Evolutionary conservation across 768 basidiomycete species (phyloP).

Genomic region (Epithele typhae): DNA sequence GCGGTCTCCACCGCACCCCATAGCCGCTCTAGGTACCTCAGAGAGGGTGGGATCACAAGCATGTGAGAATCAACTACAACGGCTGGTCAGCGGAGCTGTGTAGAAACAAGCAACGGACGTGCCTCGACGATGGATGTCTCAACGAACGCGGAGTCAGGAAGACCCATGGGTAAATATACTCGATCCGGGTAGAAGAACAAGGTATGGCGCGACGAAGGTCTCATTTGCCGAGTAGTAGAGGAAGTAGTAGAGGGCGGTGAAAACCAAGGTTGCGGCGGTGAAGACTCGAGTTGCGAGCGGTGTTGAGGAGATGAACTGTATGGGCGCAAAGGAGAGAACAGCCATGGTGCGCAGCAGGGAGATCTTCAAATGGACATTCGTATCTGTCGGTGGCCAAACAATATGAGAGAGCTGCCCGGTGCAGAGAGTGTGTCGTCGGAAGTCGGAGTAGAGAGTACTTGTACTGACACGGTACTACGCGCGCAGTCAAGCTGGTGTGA

Average conservation of each 20-base stretch:
- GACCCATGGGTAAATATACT: constrained; percentile 91
- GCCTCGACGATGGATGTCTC: constrained; percentile 86
- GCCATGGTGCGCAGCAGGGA: no score
- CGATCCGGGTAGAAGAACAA: constrained; percentile 77
- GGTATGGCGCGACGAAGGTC: constrained; percentile 49
- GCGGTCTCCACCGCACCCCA: constrained; percentile 87
- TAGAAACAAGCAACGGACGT: constrained; percentile 24
- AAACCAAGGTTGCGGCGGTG: constrained; percentile 54
- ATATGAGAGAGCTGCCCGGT: no score
- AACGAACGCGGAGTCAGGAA: constrained; percentile 86
- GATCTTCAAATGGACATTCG: no score
- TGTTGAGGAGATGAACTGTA: constrained; percentile 64
- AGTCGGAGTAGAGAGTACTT: no score
- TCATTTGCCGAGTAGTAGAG: constrained; percentile 49
- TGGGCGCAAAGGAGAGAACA: constrained; percentile 60
- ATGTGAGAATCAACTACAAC: constrained; percentile 72
- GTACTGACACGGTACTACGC: no score
- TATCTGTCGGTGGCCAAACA: no score
- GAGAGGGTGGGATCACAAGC: constrained; percentile 72
- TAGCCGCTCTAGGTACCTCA: constrained; percentile 88
- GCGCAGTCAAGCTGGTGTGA: no score
- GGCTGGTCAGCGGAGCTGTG: constrained; percentile 5
- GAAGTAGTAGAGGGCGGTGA: constrained; percentile 61
- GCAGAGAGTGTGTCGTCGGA: no score
- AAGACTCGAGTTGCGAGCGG: constrained; percentile 78